phyloP scores from a whole-genome alignment of 495 filamentous ascomycete genomes.

The Penicillium cataractarum region DNA sequence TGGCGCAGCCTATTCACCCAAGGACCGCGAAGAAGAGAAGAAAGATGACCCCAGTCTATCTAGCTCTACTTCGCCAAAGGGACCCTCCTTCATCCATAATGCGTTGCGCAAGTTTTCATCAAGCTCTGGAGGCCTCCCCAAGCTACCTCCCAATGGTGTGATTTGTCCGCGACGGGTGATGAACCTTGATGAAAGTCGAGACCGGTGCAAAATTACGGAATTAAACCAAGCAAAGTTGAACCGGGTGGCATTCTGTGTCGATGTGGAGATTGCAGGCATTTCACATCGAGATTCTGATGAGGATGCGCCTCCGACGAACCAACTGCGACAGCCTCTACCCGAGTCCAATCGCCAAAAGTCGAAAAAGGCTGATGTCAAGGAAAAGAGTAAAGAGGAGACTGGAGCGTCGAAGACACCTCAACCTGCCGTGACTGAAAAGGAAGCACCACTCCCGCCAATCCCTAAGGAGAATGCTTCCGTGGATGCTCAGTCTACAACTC shows the following conservation, averaged over 20 bases:
- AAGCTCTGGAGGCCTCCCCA: constrained; percentile 52
- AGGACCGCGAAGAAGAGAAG: constrained; percentile 59
- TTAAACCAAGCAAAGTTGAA: constrained; percentile 79
- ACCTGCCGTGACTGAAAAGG: constrained; percentile 60
- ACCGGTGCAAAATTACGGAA: constrained; percentile 78
- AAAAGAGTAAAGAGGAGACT: constrained; percentile 70
- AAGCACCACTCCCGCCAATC: constrained; percentile 24
- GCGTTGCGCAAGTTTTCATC: constrained; percentile 83
- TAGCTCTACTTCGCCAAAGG: constrained; percentile 67
- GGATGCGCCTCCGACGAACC: constrained; percentile 37
- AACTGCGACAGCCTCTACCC: constrained; percentile 29
- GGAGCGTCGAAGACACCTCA: constrained; percentile 67
- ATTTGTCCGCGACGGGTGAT: constrained; percentile 75
- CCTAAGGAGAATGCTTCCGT: constrained; percentile 3
- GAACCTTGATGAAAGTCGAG: constrained; percentile 80
- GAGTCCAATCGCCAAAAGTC: constrained; percentile 46
- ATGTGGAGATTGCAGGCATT: constrained; percentile 90
- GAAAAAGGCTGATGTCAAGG: constrained; percentile 60
- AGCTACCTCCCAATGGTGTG: constrained; percentile 54
- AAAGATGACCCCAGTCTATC: constrained; percentile 60
- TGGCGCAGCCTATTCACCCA: constrained; percentile 57
- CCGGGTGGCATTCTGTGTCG: constrained; percentile 91
- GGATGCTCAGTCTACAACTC: constrained; percentile 5
- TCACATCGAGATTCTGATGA: constrained; percentile 51
- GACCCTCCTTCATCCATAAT: constrained; percentile 76